Percentiles rank a stretch among this genome's conserved stretches.
Conservation (phyloP, 1,284 basidiomycete genomes). For the Inonotus hispidus region DNA sequence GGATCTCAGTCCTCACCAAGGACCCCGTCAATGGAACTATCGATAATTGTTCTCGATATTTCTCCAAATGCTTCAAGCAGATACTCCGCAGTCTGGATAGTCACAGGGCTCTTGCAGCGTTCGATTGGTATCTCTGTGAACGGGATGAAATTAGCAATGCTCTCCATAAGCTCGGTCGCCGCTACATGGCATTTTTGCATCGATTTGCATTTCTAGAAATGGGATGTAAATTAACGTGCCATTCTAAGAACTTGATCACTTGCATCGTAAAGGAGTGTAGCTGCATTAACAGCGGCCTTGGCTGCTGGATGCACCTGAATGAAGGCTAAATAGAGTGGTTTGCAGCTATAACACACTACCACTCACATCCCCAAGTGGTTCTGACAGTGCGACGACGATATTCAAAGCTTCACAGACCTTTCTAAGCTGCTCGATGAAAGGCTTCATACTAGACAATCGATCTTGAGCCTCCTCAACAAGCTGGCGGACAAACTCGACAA, state of each 20-base stretch:
- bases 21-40: neutral
- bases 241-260: neutral
- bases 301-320: neutral
- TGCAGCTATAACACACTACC: neutral
- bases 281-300: neutral
- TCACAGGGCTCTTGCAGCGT: neutral
- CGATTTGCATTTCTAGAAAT: neutral
- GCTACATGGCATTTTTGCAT: neutral
- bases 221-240: neutral
- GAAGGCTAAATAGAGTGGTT: neutral
- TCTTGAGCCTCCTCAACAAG: neutral
- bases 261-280: neutral
- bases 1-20: neutral
- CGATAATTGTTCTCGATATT: neutral
- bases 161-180: neutral
- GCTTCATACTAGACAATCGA: neutral
- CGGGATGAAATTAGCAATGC: neutral
- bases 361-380: neutral
- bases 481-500: neutral
- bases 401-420: neutral
- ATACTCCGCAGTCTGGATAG: neutral
- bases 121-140: neutral
- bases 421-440: neutral
- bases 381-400: neutral
- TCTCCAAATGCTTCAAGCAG: neutral